Evolutionary conservation across 2,329 filamentous ascomycete species (phyloP).

Genomic region (Penicillium sp.): DNA sequence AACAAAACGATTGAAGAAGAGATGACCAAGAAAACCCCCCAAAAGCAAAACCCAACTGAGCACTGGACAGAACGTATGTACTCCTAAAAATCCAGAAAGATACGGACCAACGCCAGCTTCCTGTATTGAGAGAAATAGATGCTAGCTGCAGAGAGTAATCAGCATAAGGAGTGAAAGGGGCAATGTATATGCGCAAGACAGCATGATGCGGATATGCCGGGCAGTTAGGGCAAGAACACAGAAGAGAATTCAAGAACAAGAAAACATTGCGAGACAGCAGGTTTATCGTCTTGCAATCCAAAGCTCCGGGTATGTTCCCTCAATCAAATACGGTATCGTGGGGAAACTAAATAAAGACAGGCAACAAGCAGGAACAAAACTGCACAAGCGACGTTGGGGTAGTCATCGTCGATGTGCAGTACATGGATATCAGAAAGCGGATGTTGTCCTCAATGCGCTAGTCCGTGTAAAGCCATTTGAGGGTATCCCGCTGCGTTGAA

Average conservation of each 20-base stretch:
- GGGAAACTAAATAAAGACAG: neutral
- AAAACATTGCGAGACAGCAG: slow-evolving; percentile 1
- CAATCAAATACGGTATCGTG: neutral
- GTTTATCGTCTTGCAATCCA: slow-evolving; percentile 13
- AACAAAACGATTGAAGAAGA: neutral
- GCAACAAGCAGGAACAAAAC: neutral
- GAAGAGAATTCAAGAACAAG: slow-evolving; percentile 1
- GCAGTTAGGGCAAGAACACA: neutral
- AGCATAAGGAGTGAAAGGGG: neutral
- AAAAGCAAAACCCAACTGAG: neutral
- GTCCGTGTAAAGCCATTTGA: slow-evolving; percentile 39
- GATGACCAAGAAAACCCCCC: neutral
- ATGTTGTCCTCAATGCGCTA: slow-evolving; percentile 43
- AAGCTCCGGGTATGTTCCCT: slow-evolving; percentile 9
- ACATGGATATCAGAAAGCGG: slow-evolving; percentile 25
- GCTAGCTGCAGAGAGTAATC: neutral
- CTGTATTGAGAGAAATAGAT: slow-evolving; percentile 23
- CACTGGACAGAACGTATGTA: neutral
- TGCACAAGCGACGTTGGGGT: neutral
- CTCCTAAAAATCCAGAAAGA: slow-evolving; percentile 11
- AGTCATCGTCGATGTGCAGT: neutral
- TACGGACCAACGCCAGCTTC: slow-evolving; percentile 21
- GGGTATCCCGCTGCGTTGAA: slow-evolving; percentile 29
- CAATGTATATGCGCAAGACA: slow-evolving; percentile 8
- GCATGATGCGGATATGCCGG: neutral